Evolutionary conservation across 257 asterid species (phyloP), one percentile per base, ranked within the genome.

Genomic region (Nicotiana knightiana): DNA sequence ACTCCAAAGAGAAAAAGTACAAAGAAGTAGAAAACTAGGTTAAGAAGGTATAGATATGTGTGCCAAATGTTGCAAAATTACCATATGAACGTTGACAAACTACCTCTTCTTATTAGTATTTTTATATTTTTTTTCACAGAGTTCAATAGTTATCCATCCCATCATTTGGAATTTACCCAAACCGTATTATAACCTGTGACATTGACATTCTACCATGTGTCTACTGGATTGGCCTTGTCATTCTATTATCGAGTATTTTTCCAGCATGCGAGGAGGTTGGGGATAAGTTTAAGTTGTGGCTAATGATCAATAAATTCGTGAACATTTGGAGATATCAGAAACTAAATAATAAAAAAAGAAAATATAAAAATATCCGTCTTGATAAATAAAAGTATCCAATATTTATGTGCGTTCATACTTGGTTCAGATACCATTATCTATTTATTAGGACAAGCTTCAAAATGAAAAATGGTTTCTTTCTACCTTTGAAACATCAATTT

Each of bases 51-150:
- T 80, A 6, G 79, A 53, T 13, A 16, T 73, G 79, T 2, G 86
- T 73, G 84, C 83, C 80, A 80, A 70, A 11, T 51, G 68, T 68
- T 62, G 51, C 58, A 43, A 43, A 15, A 77, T 73, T 13, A 24
- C 5, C 39, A 24, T 48, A 15, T 51, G 16, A 51, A 24, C 62
- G 51, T 70, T 70, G 33, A 39, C 18, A 37, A n/a, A 17, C 81
- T 51, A 70, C 81, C 43, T 12, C 39, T 46, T 6, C 37, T 71
- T 71, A 71, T 9, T 21, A 73, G 26, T 48, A 24, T 4, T 48
- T 73, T 73, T 26, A 24, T 1, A 12, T 4, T 73, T 2, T 2
- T 1, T 73, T 73, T 48, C 10, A 53, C 58, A 53, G 6, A 53
- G 18, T 5, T 9, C 26, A 39, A 75, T 75, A 51, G 2, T 15